phyloP scores from a whole-genome alignment of 495 filamentous ascomycete species.

The Trichoderma erinaceum region DNA sequence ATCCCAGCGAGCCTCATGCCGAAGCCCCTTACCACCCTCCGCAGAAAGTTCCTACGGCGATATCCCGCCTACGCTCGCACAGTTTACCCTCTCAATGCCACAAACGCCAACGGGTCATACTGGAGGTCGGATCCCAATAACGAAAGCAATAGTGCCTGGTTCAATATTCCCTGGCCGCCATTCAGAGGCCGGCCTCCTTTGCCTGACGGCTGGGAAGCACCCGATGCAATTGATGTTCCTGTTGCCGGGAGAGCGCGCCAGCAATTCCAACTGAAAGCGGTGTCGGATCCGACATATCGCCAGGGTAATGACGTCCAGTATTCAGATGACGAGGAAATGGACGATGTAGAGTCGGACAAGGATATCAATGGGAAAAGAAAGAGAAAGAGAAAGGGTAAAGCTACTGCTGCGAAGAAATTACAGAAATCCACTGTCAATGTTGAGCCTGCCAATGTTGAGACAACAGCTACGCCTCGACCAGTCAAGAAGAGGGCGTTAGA shows the following conservation, averaged over 20 bases:
- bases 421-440: neutral
- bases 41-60: neutral
- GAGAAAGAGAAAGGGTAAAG: neutral
- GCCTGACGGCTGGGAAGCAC: neutral
- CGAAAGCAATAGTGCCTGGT: neutral
- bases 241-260: neutral
- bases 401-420: neutral
- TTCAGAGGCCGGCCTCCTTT: neutral
- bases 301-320: neutral
- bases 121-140: neutral
- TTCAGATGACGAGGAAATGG: neutral
- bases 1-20: neutral
- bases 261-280: neutral
- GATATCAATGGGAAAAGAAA: neutral
- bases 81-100: neutral
- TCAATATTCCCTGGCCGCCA: neutral
- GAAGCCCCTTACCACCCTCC: neutral
- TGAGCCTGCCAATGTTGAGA: neutral
- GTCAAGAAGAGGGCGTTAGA: neutral
- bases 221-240: neutral
- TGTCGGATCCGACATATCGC: neutral
- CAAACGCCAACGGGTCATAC: conserved; percentile 6
- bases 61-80: neutral
- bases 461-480: neutral
- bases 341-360: neutral